These are phyloP conservation scores for Lachancea waltii DNA, from an alignment of 805 yeast genomes.

Conservation along the genomic window DNA sequence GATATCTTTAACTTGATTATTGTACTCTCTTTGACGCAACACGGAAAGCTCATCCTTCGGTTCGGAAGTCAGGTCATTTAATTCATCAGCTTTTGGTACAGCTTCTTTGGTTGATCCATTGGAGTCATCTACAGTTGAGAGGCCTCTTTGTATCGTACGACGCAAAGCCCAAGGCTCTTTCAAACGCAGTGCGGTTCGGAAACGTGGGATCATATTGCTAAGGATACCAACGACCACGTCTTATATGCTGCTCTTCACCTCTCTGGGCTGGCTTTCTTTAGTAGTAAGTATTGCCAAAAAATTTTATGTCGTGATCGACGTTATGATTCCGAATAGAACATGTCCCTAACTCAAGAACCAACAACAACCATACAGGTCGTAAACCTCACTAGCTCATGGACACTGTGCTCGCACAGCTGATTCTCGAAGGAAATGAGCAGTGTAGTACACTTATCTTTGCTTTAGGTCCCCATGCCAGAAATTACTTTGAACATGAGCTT, in stretches of 20 bases:
- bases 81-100: neutral
- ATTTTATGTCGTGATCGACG: neutral
- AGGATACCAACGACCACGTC: neutral
- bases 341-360: neutral
- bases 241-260: neutral
- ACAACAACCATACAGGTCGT: neutral
- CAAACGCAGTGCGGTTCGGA: neutral
- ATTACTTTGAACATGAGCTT: constrained; percentile 18
- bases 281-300: neutral
- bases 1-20: constrained; percentile 20
- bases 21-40: constrained; percentile 24
- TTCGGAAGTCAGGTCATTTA: neutral
- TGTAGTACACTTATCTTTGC: constrained; percentile 21
- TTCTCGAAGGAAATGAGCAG: constrained; percentile 3
- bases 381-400: constrained; percentile 3
- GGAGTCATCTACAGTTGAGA: neutral
- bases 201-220: neutral
- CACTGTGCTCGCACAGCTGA: constrained; percentile 7
- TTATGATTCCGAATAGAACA: neutral
- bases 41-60: constrained; percentile 19
- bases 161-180: neutral
- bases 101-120: too few relatives aligned
- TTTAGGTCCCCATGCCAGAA: constrained; percentile 23
- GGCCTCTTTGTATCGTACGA: neutral
- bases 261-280: neutral